phyloP scores from a whole-genome alignment of 2,329 filamentous ascomycete genomes.

The Colletotrichum lindemuthianum region DNA sequence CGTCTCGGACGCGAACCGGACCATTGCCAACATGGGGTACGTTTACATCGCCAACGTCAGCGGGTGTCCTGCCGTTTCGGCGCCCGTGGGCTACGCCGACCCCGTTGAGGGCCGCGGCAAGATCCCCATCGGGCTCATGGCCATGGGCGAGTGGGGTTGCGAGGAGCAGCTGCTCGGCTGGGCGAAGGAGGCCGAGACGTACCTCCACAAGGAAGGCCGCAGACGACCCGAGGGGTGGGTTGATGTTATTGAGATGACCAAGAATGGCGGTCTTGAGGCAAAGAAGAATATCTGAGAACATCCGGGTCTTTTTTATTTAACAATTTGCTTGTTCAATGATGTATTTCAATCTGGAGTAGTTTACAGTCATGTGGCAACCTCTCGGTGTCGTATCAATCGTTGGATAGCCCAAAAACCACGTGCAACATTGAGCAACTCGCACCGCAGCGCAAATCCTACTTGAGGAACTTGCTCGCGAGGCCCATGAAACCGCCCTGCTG shows the following conservation, averaged over 20 bases:
- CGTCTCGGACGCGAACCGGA: slow-evolving; percentile 76
- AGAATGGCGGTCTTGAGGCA: slow-evolving; percentile 30
- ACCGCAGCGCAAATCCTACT: slow-evolving; percentile 4
- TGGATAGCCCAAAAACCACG: neutral
- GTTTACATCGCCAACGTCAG: slow-evolving; percentile 86
- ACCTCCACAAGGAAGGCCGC: slow-evolving; percentile 62
- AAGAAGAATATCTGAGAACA: slow-evolving; percentile 25
- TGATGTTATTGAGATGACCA: slow-evolving; percentile 60
- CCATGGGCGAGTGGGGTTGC: slow-evolving; percentile 72
- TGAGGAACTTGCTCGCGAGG: slow-evolving; percentile 59
- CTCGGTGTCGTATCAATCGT: neutral
- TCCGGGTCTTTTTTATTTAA: neutral
- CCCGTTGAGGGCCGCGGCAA: slow-evolving; percentile 66
- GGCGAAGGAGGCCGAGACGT: slow-evolving; percentile 66
- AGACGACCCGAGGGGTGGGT: slow-evolving; percentile 65
- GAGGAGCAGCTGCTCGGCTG: slow-evolving; percentile 72
- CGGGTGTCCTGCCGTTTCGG: slow-evolving; percentile 79
- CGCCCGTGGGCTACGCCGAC: slow-evolving; percentile 78
- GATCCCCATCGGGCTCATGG: slow-evolving; percentile 70
- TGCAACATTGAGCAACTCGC: neutral
- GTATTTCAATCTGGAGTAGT: no score
- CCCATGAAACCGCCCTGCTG: slow-evolving; percentile 61
- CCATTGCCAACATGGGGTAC: slow-evolving; percentile 84
- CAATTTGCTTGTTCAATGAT: no score
- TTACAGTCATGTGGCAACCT: neutral